Percentiles rank a stretch among this genome's conserved stretches.
Conservation (phyloP, 108 stramenopile species). For the Aurantiochytrium sp. region DNA sequence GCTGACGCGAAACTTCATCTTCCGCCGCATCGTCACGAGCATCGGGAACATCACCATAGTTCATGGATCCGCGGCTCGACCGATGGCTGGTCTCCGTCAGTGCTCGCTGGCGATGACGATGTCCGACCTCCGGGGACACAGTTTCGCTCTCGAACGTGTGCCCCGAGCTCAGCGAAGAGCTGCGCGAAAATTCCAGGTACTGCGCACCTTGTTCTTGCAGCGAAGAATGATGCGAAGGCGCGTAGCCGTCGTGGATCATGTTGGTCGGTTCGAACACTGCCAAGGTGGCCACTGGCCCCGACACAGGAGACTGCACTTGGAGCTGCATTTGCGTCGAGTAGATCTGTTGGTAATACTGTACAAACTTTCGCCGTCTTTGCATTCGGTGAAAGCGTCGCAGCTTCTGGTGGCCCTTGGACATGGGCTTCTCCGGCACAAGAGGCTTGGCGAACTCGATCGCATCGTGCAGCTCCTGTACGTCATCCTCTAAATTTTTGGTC, state of each 20-base stretch:
- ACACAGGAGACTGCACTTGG: not conserved
- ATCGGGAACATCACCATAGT: too few species aligned
- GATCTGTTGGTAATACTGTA: not conserved
- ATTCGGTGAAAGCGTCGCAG: not conserved
- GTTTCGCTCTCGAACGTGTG: not conserved
- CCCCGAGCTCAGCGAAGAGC: not conserved
- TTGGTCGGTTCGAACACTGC: not conserved
- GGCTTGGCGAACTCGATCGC: not conserved
- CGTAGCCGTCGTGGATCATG: not conserved
- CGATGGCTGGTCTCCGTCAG: not conserved
- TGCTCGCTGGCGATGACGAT: not conserved
- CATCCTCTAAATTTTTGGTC: not conserved
- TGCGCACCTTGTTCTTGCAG: not conserved
- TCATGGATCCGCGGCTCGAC: too few species aligned
- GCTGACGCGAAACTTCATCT: too few species aligned
- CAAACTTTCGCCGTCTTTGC: not conserved
- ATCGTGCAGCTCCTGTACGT: not conserved
- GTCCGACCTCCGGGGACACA: not conserved
- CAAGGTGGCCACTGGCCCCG: not conserved
- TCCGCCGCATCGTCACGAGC: too few species aligned
- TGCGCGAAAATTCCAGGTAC: not conserved
- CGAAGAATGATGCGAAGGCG: not conserved
- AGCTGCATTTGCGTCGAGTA: not conserved
- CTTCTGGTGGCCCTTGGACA: not conserved
- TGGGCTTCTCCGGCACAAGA: not conserved